Evolutionary conservation across 768 basidiomycete species (phyloP), one percentile per base, ranked within the genome.

Genomic region (Suillus ampliporus): DNA sequence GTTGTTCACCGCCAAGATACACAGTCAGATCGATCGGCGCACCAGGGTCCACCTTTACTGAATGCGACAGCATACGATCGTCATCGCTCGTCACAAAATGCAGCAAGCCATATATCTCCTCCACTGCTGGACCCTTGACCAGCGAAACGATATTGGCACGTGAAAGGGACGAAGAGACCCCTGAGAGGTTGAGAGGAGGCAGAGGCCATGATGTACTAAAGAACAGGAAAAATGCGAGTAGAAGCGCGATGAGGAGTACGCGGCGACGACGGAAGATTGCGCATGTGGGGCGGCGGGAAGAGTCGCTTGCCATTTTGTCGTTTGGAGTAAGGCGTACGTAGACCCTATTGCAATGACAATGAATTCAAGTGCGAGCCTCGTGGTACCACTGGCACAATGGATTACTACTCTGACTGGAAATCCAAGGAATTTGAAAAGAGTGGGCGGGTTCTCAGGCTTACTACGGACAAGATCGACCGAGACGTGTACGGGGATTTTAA

Each of bases 91-190:
- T 85, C 35, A 89, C 84, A 47, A 92, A 80, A 68, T 89, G 82
- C 35, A 92, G 77, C n/a, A 92, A 77, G 0, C 89, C 91, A 59
- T 87, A 89, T 31, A 92, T 85, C 73, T 92, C 91, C 57, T 83
- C 79, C 31, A 83, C 82, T 56, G 48, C 69, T 52, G 70, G 76
- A 40, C 70, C 64, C 60, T 78, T 76, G 65, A 81, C 68, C 46
- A 82, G 70, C 63, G 79, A 68, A 28, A 74, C 73, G 51, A 84
- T 71, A 59, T 72, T 79, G 34, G 81, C 79, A 37, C 80, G 80
- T 46, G 75, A 82, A 66, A 79, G 64, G 35, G 53, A 64, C 31
- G 69, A 71, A 64, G 62, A 79, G 38, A 66, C 71, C 65, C 31
- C 71, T 66, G 59, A 77, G 79, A 65, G 76, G 72, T 53, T 79